Evolutionary conservation across 1,139 yeast genomes (phyloP), one percentile per base, ranked within the genome.

Genomic region (Lodderomyces jiufengensis): DNA sequence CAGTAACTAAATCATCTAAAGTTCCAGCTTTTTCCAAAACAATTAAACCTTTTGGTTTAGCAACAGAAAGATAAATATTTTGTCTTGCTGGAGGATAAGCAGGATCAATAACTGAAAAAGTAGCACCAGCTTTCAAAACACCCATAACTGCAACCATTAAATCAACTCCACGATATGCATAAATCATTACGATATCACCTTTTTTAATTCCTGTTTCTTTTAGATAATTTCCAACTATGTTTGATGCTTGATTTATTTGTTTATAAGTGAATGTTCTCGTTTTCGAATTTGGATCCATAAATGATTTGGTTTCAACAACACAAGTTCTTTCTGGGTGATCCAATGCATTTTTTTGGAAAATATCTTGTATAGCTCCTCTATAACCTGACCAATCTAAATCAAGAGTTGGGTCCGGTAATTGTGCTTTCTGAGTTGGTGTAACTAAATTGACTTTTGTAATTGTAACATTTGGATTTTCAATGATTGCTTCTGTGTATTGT

Each of bases 61-160:
- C 97, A 10, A 92, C 99, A 25, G 84, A 78, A 43, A 92, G 73
- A 57, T 92, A 92, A 45, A 92, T 79, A 49, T 86, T 92, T 61
- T 92, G 99, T 62, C 99, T 80, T 7, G 95, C 95, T 15, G 98
- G 96, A 28, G 99, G 99, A 59, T 92, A 92, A 2, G 98, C 97
- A 5, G 98, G 98, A 55, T 92, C 99, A 48, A 92, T 92, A 20
- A 94, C 99, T 5, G 97, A 90, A 57, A 92, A 92, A 0, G 98
- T 90, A 12, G 96, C 98, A 48, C 99, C 99, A 2, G 98, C 97
- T 63, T 92, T 92, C 54, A 92, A 73, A 25, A 87, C 95, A 59
- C 97, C 99, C 87, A 92, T 83, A 12, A 92, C 97, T 5, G 97
- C 95, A 33, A 92, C 85, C 76, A 92, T 87, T 48, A 92, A 71